phyloP scores from a whole-genome alignment of 2,329 filamentous ascomycete genomes.

The Truncatella angustata region DNA sequence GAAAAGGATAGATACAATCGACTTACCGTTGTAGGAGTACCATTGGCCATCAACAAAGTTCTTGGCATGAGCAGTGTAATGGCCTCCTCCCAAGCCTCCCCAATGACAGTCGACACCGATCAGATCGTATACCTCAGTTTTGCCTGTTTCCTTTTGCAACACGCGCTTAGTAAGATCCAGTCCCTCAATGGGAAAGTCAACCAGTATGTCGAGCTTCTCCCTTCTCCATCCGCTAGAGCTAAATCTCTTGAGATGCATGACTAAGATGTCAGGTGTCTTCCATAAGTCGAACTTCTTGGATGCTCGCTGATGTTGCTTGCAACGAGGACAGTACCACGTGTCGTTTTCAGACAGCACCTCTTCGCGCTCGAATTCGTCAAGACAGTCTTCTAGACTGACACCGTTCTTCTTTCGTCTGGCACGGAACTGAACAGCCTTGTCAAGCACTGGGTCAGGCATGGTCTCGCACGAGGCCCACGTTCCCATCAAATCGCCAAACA shows the following conservation, averaged over 20 bases:
- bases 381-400: constrained; percentile 82
- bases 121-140: constrained; percentile 84
- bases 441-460: constrained; percentile 62
- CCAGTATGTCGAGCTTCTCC: constrained; percentile 87
- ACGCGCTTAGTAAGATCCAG: constrained; percentile 81
- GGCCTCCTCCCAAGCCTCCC: constrained; percentile 87
- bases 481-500: constrained; percentile 63
- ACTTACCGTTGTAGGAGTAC: constrained; percentile 95
- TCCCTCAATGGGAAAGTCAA: constrained; percentile 88
- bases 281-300: constrained; percentile 97
- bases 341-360: constrained; percentile 94
- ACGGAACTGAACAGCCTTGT: constrained; percentile 61
- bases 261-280: constrained; percentile 92
- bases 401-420: constrained; percentile 68
- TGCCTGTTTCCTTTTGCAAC: constrained; percentile 75
- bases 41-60: constrained; percentile 87
- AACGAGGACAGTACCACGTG: constrained; percentile 95
- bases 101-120: constrained; percentile 97
- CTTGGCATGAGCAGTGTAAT: constrained; percentile 93
- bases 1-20: neutral
- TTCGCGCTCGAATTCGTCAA: constrained; percentile 91
- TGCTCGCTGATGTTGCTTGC: constrained; percentile 88
- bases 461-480: constrained; percentile 55
- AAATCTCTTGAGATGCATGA: constrained; percentile 94
- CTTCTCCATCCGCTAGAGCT: constrained; percentile 78